Base-by-base conservation (phyloP, 805 yeast genomes). In the Candida maesae region DNA sequence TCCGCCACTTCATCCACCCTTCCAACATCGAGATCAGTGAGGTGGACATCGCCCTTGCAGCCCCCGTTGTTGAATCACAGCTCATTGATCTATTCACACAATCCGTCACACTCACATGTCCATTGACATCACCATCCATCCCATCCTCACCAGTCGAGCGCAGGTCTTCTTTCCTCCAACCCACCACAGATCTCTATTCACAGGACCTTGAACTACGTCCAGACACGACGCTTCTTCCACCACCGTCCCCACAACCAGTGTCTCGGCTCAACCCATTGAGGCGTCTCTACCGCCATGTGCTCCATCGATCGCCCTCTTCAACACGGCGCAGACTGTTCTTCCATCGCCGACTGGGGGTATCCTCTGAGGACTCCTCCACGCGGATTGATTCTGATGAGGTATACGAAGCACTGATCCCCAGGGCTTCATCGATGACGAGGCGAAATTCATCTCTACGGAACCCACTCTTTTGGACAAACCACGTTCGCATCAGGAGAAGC, bases 281-380 rank as follows among this genome's bases (percentile, higher is more conserved):
- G 13, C 21, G 34, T 17, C 24, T 31, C 24, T 31, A 31, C n/a
- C 21, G 24, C 6, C 34, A 31, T 13, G 34, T 31, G 8, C 24
- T 16, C 10, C 33, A 17, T 7, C 18, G 33, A 15, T 7, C 23
- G 7, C 25, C 35, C 6, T 21, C 35, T 13, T 11, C 34, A 11
- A 9, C 20, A 7, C 33, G 35, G 9, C 12, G 35, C n/a, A 12
- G 35, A 21, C 35, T 33, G 28, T 33, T 33, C 35, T 21, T 20
- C 27, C 26, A 21, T 20, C 35, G 27, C 10, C 15, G 18, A n/a
- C n/a, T n/a, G n/a, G n/a, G n/a, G n/a, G n/a, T n/a, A n/a, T n/a
- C n/a, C n/a, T n/a, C n/a, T n/a, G n/a, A n/a, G n/a, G n/a, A n/a
- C 23, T 7, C 4, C 8, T 13, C 5, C 34, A 13, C 14, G 11